A percentile compares a stretch with the other conserved stretches of the same genome.
Evolutionary conservation across 257 asterid genomes (phyloP).

Genomic region (Forsythia viridissima): DNA sequence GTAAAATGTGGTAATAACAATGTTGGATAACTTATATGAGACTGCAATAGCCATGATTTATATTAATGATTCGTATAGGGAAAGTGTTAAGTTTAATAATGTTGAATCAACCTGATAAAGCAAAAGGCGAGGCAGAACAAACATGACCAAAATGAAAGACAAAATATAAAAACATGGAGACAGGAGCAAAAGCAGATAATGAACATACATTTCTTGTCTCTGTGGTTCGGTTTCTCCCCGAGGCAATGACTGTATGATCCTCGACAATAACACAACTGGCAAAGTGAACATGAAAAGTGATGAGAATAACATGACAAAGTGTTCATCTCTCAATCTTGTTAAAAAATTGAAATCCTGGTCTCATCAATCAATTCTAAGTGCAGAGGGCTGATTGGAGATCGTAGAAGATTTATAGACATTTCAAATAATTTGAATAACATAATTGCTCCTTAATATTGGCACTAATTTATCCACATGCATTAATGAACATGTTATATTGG

Average conservation of each 20-base stretch:
- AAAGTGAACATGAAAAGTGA: constrained; percentile 18
- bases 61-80: neutral
- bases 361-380: constrained; percentile 21
- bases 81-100: neutral
- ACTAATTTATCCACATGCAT: constrained; percentile 7
- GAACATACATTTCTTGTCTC: constrained; percentile 70
- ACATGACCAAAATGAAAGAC: neutral
- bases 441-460: neutral
- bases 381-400: neutral
- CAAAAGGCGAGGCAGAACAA: neutral
- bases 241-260: constrained; percentile 66
- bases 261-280: constrained; percentile 68
- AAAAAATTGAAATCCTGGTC: constrained; percentile 9
- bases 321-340: constrained; percentile 6
- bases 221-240: constrained; percentile 75
- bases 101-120: neutral
- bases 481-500: neutral
- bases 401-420: constrained; percentile 1
- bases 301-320: constrained; percentile 14
- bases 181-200: constrained; percentile 7
- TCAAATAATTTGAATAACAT: constrained; percentile 13
- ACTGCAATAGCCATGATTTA: constrained; percentile 6
- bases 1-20: constrained; percentile 4
- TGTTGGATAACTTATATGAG: constrained; percentile 9
- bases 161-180: neutral